Conservation (phyloP, 768 basidiomycete genomes). For the Phlegmacium glaucopus region DNA sequence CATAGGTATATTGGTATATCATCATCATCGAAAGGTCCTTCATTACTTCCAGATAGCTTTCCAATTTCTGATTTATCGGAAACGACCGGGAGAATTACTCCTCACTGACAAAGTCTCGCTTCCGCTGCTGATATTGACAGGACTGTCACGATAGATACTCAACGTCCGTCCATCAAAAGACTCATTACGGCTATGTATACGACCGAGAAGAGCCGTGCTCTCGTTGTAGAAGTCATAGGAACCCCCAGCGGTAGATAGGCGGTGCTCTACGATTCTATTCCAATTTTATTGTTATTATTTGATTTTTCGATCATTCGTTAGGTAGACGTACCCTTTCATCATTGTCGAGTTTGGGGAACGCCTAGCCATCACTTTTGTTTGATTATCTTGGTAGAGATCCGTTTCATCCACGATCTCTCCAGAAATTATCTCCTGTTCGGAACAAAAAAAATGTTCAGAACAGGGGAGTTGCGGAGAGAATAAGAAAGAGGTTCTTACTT, state of each 20-base stretch:
- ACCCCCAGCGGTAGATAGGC: no score
- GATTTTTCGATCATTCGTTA: not conserved
- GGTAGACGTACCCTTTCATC: constrained; percentile 74
- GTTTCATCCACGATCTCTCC: constrained; percentile 97
- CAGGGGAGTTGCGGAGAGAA: no score
- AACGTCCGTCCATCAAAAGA: constrained; percentile 8
- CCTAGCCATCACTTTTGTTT: constrained; percentile 69
- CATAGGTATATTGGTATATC: no score
- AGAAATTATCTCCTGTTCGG: constrained; percentile 88
- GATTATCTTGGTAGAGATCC: constrained; percentile 85
- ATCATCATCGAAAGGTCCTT: no score
- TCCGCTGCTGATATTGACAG: no score
- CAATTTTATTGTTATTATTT: not conserved
- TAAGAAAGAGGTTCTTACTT: no score
- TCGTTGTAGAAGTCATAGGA: no score
- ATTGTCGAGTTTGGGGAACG: constrained; percentile 70
- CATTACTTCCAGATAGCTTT: no score
- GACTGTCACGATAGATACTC: not conserved
- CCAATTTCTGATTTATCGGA: no score
- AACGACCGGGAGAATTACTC: no score
- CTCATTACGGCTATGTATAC: constrained; percentile 7
- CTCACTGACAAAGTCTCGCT: no score
- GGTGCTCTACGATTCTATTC: constrained; percentile 24
- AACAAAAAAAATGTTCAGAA: no score
- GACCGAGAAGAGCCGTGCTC: constrained; percentile 7